Base-by-base conservation (phyloP, 2,329 filamentous ascomycete species). In the Aspergillus chevalieri region DNA sequence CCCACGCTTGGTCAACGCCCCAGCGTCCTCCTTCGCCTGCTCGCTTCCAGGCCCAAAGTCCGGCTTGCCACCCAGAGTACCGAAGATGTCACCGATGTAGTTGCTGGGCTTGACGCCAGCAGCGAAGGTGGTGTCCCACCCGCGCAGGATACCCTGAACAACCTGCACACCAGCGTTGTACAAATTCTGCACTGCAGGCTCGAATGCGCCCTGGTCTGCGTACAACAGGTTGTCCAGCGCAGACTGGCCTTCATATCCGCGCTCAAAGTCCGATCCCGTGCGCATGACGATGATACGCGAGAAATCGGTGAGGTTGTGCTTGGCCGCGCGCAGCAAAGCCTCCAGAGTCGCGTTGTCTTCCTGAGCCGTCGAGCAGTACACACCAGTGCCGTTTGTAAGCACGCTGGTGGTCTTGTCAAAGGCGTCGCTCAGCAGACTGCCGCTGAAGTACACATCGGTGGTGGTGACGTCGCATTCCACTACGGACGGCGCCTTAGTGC, bases 21-120 rank as follows among this genome's bases (percentile, higher is more conserved):
- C 59, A 5, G 54, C 57, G 26, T 58, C 57, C 2, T 46, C 46
- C 21, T 61, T 47, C 5, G 57, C 52, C 28, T 58, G 48, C 6
- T 48, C 21, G 7, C 53, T 51, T 3, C 63, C 55, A 22, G 64
- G 63, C 0, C 84, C 84, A 65, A 86, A 87, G 61, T 86, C 81
- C 0, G 84, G 84, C 38, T 68, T 64, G 1, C 83, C 84, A 1
- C 84, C 84, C 3, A 89, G 68, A 8, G 79, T 83, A 12, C 84
- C 85, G 56, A 87, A 84, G 47, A 89, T 83, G 60, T 87, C 84
- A 5, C 85, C 85, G 34, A 88, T 69, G 58, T 89, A 89, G 59
- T 87, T 87, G 1, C 63, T 70, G 0, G 84, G 69, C 52, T 71
- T 63, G 36, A 89, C 67, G 2, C 86, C 86, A 1, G 62, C 54